These are phyloP conservation scores for Maudiozyma bulderi DNA, from an alignment of 805 yeast genomes.

Conservation along the genomic window DNA sequence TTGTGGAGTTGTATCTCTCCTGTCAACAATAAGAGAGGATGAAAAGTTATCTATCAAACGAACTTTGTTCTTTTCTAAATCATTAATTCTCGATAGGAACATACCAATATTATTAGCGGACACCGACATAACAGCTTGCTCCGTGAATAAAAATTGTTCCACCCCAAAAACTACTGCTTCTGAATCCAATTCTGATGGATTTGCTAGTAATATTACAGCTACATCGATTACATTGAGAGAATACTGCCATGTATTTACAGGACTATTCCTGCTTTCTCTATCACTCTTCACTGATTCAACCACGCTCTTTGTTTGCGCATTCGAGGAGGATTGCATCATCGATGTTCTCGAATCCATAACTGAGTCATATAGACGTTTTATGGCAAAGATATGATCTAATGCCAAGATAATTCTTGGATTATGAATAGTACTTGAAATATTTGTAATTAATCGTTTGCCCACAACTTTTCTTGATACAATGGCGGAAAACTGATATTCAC, in stretches of 20 bases:
- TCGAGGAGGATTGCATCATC: not conserved
- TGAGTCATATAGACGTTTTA: constrained; percentile 35
- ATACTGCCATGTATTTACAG: constrained; percentile 31
- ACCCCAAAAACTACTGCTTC: constrained; percentile 88
- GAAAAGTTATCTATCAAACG: constrained; percentile 87
- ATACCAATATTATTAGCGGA: constrained; percentile 75
- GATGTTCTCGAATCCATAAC: constrained; percentile 6
- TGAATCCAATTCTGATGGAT: constrained; percentile 56
- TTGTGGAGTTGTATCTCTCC: constrained; percentile 51
- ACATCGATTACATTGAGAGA: constrained; percentile 66
- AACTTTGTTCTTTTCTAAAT: constrained; percentile 49
- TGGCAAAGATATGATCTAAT: constrained; percentile 71
- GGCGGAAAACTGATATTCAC: constrained; percentile 63
- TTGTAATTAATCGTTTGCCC: constrained; percentile 33
- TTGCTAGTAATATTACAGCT: constrained; percentile 70
- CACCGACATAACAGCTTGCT: constrained; percentile 56
- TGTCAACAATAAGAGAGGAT: constrained; percentile 61
- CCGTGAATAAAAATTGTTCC: constrained; percentile 63
- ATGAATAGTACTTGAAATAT: constrained; percentile 56
- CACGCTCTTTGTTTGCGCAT: not conserved
- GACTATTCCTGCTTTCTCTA: not conserved
- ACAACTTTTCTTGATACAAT: constrained; percentile 37
- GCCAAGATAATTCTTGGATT: constrained; percentile 78
- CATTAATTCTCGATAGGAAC: constrained; percentile 71
- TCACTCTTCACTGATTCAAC: not conserved